Percentiles rank a stretch among this genome's conserved stretches.
These are phyloP conservation scores for Capsicum pubescens DNA, from an alignment of 257 asterid species.

Conservation along the genomic window DNA sequence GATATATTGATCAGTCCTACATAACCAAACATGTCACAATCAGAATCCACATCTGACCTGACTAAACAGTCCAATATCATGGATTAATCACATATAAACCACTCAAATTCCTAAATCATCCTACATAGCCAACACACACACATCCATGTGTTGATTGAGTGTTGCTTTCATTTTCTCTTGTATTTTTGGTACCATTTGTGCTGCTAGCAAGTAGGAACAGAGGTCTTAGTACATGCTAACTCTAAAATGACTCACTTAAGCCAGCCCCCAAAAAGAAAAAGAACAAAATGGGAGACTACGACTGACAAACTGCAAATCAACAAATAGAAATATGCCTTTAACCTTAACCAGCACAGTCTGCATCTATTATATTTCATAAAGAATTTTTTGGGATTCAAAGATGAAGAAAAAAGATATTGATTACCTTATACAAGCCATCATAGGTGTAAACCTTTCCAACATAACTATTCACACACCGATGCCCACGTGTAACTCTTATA, in stretches of 20 bases:
- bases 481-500: conserved; percentile 88
- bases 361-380: not conserved
- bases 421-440: conserved; percentile 88
- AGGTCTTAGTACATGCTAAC: not conserved
- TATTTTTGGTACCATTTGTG: not conserved
- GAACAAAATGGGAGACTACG: not conserved
- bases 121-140: not conserved
- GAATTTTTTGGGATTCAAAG: not conserved
- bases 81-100: not conserved
- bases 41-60: conserved; percentile 2
- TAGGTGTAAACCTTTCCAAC: conserved; percentile 92
- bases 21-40: not conserved
- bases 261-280: not conserved
- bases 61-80: not conserved
- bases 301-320: not conserved
- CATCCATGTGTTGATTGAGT: not conserved
- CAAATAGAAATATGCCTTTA: not conserved
- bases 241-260: not conserved
- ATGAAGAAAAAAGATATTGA: conserved; percentile 10
- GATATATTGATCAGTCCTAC: not conserved
- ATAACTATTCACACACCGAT: conserved; percentile 68
- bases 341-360: conserved; percentile 4
- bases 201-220: not conserved
- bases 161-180: conserved; percentile 2
- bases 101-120: conserved; percentile 2